Evolutionary conservation across 768 basidiomycete genomes (phyloP), one percentile per base, ranked within the genome.

Genomic region (Gymnopilus junonius): DNA sequence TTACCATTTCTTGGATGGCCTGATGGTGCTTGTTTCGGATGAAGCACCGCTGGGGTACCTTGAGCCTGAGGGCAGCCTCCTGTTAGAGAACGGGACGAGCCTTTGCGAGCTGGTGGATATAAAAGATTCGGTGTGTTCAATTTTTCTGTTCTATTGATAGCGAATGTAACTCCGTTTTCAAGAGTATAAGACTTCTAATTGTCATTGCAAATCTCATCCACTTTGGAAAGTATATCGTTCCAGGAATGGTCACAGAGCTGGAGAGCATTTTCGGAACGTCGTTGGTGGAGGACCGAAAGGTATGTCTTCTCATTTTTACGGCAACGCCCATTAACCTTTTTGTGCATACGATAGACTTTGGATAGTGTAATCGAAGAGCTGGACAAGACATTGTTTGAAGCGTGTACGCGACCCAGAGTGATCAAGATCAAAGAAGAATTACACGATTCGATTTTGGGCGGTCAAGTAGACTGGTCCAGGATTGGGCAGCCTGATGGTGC

Each of bases 141-240:
- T 65, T 23, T 31, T 50, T 45, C 17, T 60, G 8, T 50, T 21
- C 10, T 45, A 6, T 15, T 31, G 1, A 12, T 21, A 2, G 51
- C 34, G 39, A 45, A 23, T 15, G 32, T 29, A 27, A 59, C 59
- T 32, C 15, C 23, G 14, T 60, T 29, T 53, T 34, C 55, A 10
- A 97, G 96, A 91, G 95, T 71, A 90, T 85, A 12, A 86, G 97
- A 46, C 81, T 95, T 37, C 82, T 99, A 8, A 78, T 98, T 29
- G 94, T 97, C 39, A 82, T 98, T 31, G 93, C 94, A 11, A 98
- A 98, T 73, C 86, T 99, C 66, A 85, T 84, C 7, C 84, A 92
- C 67, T 83, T 99, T 21, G 85, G 86, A 58, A 83, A 83, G 55
- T 77, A 79, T 0, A 73, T 92, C 25, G 84, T 98, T 20, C 93